These are phyloP conservation scores for Lyophyllum atratum DNA, from an alignment of 768 basidiomycete species.

Conservation along the genomic window DNA sequence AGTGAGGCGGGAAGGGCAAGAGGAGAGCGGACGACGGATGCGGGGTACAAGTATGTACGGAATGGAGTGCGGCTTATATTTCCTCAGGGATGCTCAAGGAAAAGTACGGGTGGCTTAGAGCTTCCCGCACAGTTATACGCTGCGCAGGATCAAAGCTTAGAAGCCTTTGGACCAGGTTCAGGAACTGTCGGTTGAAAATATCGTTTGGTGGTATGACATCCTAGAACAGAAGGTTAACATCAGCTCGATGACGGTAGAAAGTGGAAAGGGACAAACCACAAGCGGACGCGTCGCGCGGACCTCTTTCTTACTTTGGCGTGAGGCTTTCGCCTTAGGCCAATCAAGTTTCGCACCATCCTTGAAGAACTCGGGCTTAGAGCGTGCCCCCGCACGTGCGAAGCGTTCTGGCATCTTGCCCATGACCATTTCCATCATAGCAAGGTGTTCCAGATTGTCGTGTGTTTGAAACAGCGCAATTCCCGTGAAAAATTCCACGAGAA, in stretches of 20 bases:
- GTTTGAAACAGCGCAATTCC: conserved; percentile 99
- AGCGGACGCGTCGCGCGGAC: conserved; percentile 83
- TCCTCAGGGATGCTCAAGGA: conserved; percentile 66
- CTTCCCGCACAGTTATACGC: conserved; percentile 86
- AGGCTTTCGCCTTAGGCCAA: conserved; percentile 89
- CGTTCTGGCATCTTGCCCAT: conserved; percentile 97
- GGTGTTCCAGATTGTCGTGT: conserved; percentile 97
- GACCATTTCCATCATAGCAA: conserved; percentile 99
- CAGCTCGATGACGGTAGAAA: conserved; percentile 11
- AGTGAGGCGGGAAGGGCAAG: background rate
- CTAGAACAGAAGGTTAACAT: conserved; percentile 34
- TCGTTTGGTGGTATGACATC: conserved; percentile 85
- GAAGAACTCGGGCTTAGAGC: conserved; percentile 92
- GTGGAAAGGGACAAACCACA: conserved; percentile 52
- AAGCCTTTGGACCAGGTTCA: conserved; percentile 85
- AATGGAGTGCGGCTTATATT: conserved; percentile 42
- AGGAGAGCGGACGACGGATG: conserved; percentile 3
- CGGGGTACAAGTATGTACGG: conserved; percentile 13
- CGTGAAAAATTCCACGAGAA: conserved; percentile 97
- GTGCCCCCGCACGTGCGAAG: conserved; percentile 72
- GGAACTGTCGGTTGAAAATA: conserved; percentile 73
- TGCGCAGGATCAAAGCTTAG: conserved; percentile 89
- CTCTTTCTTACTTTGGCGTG: conserved; percentile 91
- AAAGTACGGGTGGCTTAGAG: conserved; percentile 88
- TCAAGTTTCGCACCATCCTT: conserved; percentile 83